Evolutionary conservation across 2,329 filamentous ascomycete species (phyloP), one percentile per base, ranked within the genome.

Genomic region (Fusarium equiseti): DNA sequence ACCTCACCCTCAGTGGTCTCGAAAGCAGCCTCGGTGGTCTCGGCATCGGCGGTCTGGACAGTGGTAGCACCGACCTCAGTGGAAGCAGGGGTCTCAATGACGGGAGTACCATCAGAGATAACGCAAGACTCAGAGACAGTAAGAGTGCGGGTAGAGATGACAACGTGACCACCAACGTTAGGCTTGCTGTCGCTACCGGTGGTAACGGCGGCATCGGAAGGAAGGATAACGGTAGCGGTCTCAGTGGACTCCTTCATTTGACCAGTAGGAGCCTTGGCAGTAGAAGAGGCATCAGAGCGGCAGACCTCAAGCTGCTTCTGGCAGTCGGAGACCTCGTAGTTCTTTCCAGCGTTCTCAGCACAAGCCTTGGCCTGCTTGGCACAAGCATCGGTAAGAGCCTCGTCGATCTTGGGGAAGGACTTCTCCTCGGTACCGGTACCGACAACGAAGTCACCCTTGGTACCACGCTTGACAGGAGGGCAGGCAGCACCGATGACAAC

Each of bases 121-220:
- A 71, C 68, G 35, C 73, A 75, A 48, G 74, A 67, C 63, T 76
- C 74, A 5, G 70, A 67, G 29, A 73, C 74, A 59, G 74, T 76
- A 48, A 76, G 72, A 26, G 71, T 76, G 26, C 66, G 72, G 43
- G 72, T 75, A 40, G 64, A 70, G 63, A 76, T 74, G 49, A 76
- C 73, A 55, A 64, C 66, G 22, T 65, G 67, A 13, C 72, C 74
- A 43, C 66, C 70, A 31, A 75, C 65, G 51, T 60, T 63, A n/a
- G 70, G 54, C 58, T 71, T 67, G 51, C 55, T 45, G n/a, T 40
- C 54, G 42, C 63, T 61, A 31, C 55, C 60, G 20, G 63, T 64
- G 16, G 63, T 64, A 22, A 63, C 46, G 18, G 63, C 60, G 11
- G 74, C 74, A 54, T 75, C 75, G 46, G 74, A 65, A 26, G 75